Evolutionary conservation across 108 stramenopile species (phyloP), one percentile per base, ranked within the genome.

Genomic region (Fragilariopsis cylindrus): DNA sequence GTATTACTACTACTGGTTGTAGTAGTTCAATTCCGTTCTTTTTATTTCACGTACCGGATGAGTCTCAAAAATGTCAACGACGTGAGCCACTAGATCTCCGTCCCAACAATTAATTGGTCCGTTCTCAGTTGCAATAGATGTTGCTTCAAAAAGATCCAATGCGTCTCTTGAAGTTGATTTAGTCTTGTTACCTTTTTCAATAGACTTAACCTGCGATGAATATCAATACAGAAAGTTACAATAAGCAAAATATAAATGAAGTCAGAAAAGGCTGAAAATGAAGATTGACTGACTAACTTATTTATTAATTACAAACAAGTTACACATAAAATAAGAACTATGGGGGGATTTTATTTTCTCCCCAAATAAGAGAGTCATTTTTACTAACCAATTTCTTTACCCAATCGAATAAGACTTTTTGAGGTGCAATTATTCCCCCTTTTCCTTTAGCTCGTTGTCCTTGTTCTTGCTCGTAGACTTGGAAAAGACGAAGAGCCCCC

Each of bases 321-420:
- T 30, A 30, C 30, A 30, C 30, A 30, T 30, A 30, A 30, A 30
- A 30, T 30, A 30, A 30, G 30, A 2, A 30, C 30, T 30, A 30
- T 30, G 30, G 30, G 30, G 30, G 30, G 30, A 13, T 52, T 52
- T 13, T 13, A 52, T 13, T 63, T 5, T 21, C 16, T 39, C 30
- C 54, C 50, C 19, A 48, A n/a, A 71, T 39, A 47, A 60, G 43
- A 60, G 50, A 78, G 73, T 64, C 12, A n/a, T 52, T 60, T 68
- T 66, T 76, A 85, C 85, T 58, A 64, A 86, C 85, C 79, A 82
- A 74, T 79, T 82, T 73, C 76, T 60, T 71, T 57, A 65, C 68
- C 73, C 73, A 86, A 54, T 78, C 57, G 3, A 58, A 18, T n/a
- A 78, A 62, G 69, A 82, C 76, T 73, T 72, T 75, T 60, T 70